Evolutionary conservation across 306 rosid genomes (phyloP).

Genomic region (Medicago ruthenica): DNA sequence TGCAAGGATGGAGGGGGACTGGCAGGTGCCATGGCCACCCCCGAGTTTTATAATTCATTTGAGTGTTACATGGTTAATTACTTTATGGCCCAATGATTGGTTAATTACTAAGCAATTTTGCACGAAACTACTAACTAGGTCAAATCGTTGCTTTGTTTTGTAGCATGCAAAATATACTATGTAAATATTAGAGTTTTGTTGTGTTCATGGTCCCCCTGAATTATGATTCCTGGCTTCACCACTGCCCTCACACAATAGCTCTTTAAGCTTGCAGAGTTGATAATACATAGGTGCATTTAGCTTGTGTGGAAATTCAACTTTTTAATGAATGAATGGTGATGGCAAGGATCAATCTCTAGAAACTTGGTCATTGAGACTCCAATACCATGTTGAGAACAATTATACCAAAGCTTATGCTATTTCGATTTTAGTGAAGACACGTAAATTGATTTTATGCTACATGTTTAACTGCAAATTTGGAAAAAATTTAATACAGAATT

Average conservation of each 20-base stretch:
- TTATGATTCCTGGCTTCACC: no score
- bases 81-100: no score
- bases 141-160: no score
- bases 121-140: no score
- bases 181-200: no score
- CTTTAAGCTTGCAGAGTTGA: neutral
- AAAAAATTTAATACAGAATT: constrained; percentile 7
- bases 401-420: neutral
- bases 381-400: neutral
- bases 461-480: neutral
- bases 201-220: no score
- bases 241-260: neutral
- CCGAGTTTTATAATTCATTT: no score
- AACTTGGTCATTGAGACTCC: neutral
- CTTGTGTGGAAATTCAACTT: constrained; percentile 14
- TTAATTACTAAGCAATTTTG: no score
- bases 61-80: no score
- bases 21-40: no score
- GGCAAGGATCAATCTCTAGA: constrained; percentile 1
- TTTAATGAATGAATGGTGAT: neutral
- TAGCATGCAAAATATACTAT: no score
- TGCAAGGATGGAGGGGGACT: no score
- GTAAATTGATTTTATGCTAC: neutral
- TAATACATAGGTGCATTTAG: constrained; percentile 1
- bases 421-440: neutral